Conservation (phyloP, 306 rosid species). For the Senna siamea region DNA sequence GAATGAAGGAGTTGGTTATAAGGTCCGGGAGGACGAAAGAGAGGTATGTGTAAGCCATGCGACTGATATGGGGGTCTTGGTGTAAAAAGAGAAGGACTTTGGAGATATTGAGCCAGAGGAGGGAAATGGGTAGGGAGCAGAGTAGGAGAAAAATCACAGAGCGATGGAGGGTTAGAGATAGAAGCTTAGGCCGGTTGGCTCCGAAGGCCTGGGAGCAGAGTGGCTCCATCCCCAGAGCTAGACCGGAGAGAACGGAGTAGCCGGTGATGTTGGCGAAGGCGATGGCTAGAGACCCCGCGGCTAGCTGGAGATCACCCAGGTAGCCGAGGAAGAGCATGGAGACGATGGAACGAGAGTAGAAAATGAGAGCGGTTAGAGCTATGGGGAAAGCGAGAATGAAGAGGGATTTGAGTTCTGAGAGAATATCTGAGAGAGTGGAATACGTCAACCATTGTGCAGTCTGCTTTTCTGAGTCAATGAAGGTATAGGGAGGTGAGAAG, state of each 20-base stretch:
- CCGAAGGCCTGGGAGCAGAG: constrained; percentile 96
- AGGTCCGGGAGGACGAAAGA: constrained; percentile 76
- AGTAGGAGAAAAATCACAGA: constrained; percentile 61
- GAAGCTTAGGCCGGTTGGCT: constrained; percentile 73
- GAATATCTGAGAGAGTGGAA: constrained; percentile 37
- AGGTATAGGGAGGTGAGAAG: constrained; percentile 21
- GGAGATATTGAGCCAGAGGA: constrained; percentile 75
- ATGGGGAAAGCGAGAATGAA: constrained; percentile 66
- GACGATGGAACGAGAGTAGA: constrained; percentile 80
- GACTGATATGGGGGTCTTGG: constrained; percentile 57
- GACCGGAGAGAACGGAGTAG: constrained; percentile 80
- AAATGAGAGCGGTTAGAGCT: constrained; percentile 65
- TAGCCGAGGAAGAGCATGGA: constrained; percentile 88
- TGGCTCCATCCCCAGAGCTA: constrained; percentile 89
- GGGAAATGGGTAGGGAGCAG: constrained; percentile 74
- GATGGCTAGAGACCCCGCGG: constrained; percentile 78
- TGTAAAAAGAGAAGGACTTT: constrained; percentile 47
- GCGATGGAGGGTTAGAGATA: constrained; percentile 84
- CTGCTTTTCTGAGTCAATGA: constrained; percentile 30
- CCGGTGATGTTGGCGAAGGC: constrained; percentile 97
- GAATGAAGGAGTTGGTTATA: constrained; percentile 73
- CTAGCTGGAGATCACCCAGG: constrained; percentile 71
- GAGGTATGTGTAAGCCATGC: constrained; percentile 65
- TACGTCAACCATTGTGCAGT: background rate
- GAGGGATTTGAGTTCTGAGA: constrained; percentile 59